Evolutionary conservation across 2,329 filamentous ascomycete genomes (phyloP).

Genomic region (Pleochaeta shiraiana): DNA sequence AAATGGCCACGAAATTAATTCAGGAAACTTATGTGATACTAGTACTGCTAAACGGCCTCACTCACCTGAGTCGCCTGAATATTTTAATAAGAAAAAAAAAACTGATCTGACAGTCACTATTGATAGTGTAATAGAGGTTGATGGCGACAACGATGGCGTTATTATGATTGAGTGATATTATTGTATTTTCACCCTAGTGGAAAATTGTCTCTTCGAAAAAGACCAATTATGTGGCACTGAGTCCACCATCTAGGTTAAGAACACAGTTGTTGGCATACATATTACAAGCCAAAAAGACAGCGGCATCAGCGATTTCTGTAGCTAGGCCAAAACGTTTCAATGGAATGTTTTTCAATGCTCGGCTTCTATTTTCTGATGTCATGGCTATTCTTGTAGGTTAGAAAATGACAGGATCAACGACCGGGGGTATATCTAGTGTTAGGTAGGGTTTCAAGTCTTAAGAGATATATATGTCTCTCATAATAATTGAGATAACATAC

Average conservation of each 20-base stretch:
- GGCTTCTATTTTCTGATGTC: conserved; percentile 18
- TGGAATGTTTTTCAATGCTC: conserved; percentile 33
- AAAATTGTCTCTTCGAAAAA: conserved; percentile 6
- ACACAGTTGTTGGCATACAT: conserved; percentile 73
- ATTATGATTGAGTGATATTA: conserved; percentile 39
- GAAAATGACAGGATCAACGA: conserved; percentile 12
- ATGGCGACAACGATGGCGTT: conserved; percentile 27
- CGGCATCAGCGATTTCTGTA: conserved; percentile 63
- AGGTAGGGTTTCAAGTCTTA: neutral
- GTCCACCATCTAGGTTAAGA: conserved; percentile 65
- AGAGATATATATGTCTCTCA: too few relatives aligned
- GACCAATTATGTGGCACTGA: conserved; percentile 37
- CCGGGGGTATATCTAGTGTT: too few relatives aligned
- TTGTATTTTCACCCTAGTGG: neutral
- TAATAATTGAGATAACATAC: too few relatives aligned
- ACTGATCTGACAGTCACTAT: conserved; percentile 14
- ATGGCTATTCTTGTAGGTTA: conserved; percentile 23
- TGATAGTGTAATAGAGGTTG: conserved; percentile 15
- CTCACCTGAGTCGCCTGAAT: neutral
- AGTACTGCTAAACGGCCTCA: conserved; percentile 4
- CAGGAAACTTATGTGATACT: neutral
- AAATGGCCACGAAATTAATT: conserved; percentile 8
- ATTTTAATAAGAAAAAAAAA: conserved; percentile 3
- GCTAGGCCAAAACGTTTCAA: conserved; percentile 40
- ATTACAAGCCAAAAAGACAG: conserved; percentile 55